Percentiles rank a stretch among this genome's conserved stretches.
phyloP scores from a whole-genome alignment of 169 alveolate species.

The Miamiensis avidus region DNA sequence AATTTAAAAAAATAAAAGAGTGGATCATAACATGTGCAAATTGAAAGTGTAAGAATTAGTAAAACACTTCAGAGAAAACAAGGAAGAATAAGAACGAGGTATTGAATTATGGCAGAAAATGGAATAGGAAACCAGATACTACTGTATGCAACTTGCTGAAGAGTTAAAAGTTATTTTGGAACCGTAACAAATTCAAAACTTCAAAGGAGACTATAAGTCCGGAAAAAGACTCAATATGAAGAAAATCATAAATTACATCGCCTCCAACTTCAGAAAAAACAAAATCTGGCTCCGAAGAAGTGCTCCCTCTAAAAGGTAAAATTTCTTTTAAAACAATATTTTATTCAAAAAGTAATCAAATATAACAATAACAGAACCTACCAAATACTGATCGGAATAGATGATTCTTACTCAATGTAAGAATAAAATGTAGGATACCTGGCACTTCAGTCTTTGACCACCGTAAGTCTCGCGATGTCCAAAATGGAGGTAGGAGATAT shows the following conservation, averaged over 20 bases:
- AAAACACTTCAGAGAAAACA: conserved; percentile 14
- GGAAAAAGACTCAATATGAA: conserved; percentile 96
- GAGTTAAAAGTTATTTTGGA: conserved; percentile 91
- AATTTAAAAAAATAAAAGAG: background rate
- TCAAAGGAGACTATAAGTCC: conserved; percentile 96
- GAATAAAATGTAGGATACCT: conserved; percentile 89
- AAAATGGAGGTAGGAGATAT: conserved; percentile 88
- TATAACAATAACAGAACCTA: conserved; percentile 90
- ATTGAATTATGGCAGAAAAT: conserved; percentile 53
- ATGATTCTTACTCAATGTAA: conserved; percentile 95
- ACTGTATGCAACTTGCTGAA: conserved; percentile 83
- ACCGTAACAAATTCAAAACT: conserved; percentile 89
- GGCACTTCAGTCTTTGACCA: conserved; percentile 83
- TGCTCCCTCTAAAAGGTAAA: conserved; percentile 88
- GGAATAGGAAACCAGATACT: conserved; percentile 56
- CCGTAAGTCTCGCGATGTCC: conserved; percentile 86
- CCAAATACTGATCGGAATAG: conserved; percentile 94
- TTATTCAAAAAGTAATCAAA: too few relatives aligned
- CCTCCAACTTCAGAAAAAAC: conserved; percentile 97
- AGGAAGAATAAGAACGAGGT: conserved; percentile 27
- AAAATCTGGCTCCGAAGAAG: conserved; percentile 99
- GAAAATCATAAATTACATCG: conserved; percentile 97
- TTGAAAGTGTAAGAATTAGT: conserved; percentile 22
- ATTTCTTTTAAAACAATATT: too few relatives aligned
- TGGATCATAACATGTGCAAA: background rate